Conservation (phyloP, 2,329 filamentous ascomycete genomes). For the Pseudopithomyces chartarum region DNA sequence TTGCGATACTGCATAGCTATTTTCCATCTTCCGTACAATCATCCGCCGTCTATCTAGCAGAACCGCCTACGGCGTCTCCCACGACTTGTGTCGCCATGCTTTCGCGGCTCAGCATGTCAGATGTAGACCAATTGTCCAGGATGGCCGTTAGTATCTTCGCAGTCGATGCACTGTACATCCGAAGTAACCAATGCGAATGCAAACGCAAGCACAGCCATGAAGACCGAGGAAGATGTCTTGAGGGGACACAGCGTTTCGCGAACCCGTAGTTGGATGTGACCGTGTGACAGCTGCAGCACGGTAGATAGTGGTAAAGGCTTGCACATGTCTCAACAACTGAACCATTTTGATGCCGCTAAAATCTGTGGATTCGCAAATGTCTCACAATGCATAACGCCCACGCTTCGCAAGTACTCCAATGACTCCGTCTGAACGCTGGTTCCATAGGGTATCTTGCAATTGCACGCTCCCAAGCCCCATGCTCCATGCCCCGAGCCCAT, state of each 20-base stretch:
- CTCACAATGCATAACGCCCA: neutral
- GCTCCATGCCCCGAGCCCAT: no score
- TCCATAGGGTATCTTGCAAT: conserved; percentile 8
- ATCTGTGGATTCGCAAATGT: neutral
- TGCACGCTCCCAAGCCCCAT: neutral
- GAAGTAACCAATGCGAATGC: no score
- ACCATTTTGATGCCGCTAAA: neutral
- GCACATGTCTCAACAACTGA: neutral
- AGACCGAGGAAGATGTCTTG: neutral
- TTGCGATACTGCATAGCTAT: neutral
- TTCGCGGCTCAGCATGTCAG: neutral
- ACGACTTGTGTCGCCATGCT: neutral
- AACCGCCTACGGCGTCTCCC: neutral
- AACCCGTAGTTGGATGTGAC: neutral
- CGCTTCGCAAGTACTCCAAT: neutral
- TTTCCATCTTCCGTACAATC: neutral
- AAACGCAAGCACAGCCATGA: neutral
- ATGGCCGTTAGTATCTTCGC: no score
- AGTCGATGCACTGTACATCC: no score
- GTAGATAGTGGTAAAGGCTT: neutral
- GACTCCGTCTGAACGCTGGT: neutral
- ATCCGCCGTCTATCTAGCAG: neutral
- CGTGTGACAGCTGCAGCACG: neutral
- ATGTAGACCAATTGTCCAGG: neutral
- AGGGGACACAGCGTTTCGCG: neutral